Conservation (phyloP, 2,329 filamentous ascomycete genomes). For the Hysterium pulicare region DNA sequence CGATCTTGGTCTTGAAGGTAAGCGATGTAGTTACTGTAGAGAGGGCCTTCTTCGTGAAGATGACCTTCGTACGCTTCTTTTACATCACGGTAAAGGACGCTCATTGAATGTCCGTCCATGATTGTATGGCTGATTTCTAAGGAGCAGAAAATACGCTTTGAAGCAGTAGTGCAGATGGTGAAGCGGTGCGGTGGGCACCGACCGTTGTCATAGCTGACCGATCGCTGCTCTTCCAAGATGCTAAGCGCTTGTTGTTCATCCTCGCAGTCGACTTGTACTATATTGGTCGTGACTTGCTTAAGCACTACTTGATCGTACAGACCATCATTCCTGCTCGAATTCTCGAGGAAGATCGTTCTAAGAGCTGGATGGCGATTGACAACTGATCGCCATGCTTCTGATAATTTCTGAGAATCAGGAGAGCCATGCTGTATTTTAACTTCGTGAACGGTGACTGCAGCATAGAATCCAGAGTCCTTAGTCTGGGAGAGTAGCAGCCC, state of each 20-base stretch:
- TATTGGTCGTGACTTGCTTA: conserved; percentile 20
- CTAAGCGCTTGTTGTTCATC: conserved; percentile 19
- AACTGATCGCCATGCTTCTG: conserved; percentile 26
- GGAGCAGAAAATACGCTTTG: conserved; percentile 22
- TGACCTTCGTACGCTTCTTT: conserved; percentile 22
- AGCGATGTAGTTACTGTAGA: conserved; percentile 32
- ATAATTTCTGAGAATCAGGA: conserved; percentile 15
- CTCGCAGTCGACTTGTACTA: conserved; percentile 21
- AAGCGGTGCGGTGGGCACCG: conserved; percentile 30
- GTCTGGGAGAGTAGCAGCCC: conserved; percentile 28
- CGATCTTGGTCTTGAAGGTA: conserved; percentile 24
- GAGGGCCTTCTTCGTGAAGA: conserved; percentile 20
- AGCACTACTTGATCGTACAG: conserved; percentile 33
- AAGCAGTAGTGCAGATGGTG: conserved; percentile 24
- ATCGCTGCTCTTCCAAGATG: conserved; percentile 20
- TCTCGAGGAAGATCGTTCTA: conserved; percentile 32
- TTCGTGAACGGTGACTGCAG: conserved; percentile 29
- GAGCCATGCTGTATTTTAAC: conserved; percentile 13
- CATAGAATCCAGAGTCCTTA: conserved; percentile 30
- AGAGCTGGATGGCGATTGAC: conserved; percentile 26
- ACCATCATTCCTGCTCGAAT: conserved; percentile 25
- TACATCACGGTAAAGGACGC: conserved; percentile 26
- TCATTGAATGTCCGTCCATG: conserved; percentile 35
- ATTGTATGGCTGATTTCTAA: conserved; percentile 35
- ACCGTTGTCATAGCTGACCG: conserved; percentile 20